phyloP scores from a whole-genome alignment of 83 land plant genomes.

The Picea mariana region DNA sequence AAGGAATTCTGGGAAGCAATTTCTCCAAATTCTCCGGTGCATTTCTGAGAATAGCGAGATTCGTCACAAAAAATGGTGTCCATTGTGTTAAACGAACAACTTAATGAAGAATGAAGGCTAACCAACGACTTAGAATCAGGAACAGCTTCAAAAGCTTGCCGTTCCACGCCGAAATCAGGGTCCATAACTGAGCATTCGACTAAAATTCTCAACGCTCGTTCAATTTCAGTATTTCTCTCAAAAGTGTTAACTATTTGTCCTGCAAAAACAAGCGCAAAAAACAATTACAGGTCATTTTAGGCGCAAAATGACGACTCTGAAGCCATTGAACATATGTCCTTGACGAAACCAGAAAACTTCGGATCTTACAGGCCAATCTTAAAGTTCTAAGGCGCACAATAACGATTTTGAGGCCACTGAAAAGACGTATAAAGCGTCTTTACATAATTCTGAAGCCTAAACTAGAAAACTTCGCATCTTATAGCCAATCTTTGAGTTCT shows the following conservation, averaged over 20 bases:
- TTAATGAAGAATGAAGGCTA: conserved; percentile 14
- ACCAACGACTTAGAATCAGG: conserved; percentile 12
- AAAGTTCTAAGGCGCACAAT: no score
- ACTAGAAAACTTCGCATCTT: no score
- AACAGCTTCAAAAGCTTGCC: background rate
- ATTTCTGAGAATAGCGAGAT: background rate
- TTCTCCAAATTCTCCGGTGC: conserved; percentile 7
- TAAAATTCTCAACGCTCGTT: background rate
- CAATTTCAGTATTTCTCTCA: background rate
- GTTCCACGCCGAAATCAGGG: conserved; percentile 15
- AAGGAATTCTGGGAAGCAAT: background rate
- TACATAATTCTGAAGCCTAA: no score
- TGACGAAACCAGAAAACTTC: no score
- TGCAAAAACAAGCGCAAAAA: background rate
- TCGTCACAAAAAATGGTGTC: conserved; percentile 18
- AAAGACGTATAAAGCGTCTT: no score
- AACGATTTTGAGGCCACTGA: no score
- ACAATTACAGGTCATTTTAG: background rate
- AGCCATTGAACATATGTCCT: no score
- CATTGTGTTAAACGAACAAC: conserved; percentile 7
- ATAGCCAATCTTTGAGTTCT: no score
- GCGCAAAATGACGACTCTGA: background rate
- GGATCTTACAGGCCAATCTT: no score
- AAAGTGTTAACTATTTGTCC: background rate
- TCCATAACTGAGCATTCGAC: conserved; percentile 7